A percentile compares a stretch with the other conserved stretches of the same genome.
Evolutionary conservation across 805 yeast genomes (phyloP).

Genomic region (Brettanomyces nanus): DNA sequence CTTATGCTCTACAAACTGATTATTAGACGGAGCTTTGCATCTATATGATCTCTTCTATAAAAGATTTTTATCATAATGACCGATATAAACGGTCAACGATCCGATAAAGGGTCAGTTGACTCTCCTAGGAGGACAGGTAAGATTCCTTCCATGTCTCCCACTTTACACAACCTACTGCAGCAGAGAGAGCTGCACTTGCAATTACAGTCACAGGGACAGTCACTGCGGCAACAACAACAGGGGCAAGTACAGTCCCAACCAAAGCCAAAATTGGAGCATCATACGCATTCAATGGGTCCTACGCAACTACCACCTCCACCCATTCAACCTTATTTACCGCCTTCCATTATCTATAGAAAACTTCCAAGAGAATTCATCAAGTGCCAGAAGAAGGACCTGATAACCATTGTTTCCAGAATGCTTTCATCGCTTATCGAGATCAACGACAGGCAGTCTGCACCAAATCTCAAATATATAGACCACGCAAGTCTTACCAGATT

Average conservation of each 20-base stretch:
- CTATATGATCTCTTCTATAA: too few species aligned
- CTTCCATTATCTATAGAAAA: conserved; percentile 3
- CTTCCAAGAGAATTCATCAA: conserved; percentile 50
- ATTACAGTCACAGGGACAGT: neutral
- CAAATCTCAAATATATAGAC: conserved; percentile 24
- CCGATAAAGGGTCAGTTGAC: too few species aligned
- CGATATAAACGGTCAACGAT: too few species aligned
- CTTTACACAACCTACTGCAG: too few species aligned
- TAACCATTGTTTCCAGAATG: conserved; percentile 72
- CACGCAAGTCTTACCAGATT: conserved; percentile 63
- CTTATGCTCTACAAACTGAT: too few species aligned
- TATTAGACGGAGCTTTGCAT: too few species aligned
- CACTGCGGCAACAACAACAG: neutral
- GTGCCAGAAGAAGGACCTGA: conserved; percentile 64
- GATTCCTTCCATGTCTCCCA: too few species aligned
- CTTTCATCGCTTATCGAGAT: conserved; percentile 62
- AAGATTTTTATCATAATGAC: too few species aligned
- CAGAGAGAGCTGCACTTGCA: too few species aligned
- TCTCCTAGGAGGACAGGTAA: too few species aligned
- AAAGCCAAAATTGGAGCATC: too few species aligned
- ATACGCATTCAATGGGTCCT: neutral
- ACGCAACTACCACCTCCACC: neutral
- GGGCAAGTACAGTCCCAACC: neutral
- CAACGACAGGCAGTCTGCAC: conserved; percentile 46
- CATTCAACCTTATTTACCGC: too few species aligned